phyloP scores from a whole-genome alignment of 768 basidiomycete species.

The Termitomyces sp. region DNA sequence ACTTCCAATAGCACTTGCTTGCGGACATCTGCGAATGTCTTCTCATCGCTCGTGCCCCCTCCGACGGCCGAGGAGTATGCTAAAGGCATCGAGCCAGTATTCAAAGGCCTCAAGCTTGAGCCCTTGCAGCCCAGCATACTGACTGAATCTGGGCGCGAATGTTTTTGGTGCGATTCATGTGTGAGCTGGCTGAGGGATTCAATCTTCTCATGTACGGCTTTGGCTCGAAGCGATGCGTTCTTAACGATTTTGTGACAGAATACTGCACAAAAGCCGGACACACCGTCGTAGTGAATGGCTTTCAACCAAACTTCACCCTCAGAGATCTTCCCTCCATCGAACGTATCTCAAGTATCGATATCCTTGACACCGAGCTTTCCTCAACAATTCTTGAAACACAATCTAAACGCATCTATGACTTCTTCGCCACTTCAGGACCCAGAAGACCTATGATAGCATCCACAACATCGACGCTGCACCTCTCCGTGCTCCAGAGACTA shows the following conservation, averaged over 20 bases:
- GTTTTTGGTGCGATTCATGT: conserved; percentile 57
- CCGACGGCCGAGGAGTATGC: conserved; percentile 63
- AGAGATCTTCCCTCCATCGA: conserved; percentile 67
- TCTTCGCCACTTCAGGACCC: conserved; percentile 38
- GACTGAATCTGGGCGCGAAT: conserved; percentile 26
- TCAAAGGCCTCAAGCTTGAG: conserved; percentile 21
- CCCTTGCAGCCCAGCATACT: conserved; percentile 31
- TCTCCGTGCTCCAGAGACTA: conserved; percentile 61
- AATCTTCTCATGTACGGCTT: conserved; percentile 86
- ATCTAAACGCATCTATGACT: conserved; percentile 60
- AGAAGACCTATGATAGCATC: conserved; percentile 61
- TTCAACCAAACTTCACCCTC: conserved; percentile 63
- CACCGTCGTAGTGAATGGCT: conserved; percentile 77
- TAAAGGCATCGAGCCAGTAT: conserved; percentile 32
- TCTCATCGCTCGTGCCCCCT: conserved; percentile 71
- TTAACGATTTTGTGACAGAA: conserved; percentile 71
- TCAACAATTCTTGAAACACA: conserved; percentile 55
- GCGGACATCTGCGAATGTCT: conserved; percentile 76
- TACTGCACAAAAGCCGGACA: conserved; percentile 58
- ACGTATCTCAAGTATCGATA: conserved; percentile 51
- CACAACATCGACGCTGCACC: conserved; percentile 86
- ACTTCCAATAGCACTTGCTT: conserved; percentile 63
- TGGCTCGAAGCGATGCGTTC: conserved; percentile 76
- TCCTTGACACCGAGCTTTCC: conserved; percentile 30
- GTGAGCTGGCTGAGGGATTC: conserved; percentile 80